Evolutionary conservation across 495 filamentous ascomycete genomes (phyloP).

Genomic region (Amphirosellinia nigrospora): DNA sequence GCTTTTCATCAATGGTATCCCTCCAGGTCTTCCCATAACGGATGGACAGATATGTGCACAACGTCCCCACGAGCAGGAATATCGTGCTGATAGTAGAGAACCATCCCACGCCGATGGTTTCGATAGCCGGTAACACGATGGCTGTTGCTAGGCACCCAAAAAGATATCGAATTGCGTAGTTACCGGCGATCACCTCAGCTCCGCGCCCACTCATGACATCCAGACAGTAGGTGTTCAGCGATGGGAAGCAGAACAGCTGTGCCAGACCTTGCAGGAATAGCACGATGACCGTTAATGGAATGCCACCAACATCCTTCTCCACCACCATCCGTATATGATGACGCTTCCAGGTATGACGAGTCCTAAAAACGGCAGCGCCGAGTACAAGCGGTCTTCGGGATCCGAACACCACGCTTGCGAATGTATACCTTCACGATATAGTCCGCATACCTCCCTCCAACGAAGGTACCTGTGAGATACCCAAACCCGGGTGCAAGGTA

Average conservation of each 20-base stretch:
- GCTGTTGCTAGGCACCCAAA: conserved; percentile 71
- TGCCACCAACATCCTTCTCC: conserved; percentile 68
- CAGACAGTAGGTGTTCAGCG: conserved; percentile 75
- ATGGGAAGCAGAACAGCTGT: conserved; percentile 76
- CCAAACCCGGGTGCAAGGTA: conserved; percentile 77
- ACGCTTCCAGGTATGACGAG: conserved; percentile 68
- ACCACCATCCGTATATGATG: conserved; percentile 77
- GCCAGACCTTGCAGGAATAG: conserved; percentile 76
- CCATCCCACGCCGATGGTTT: conserved; percentile 73
- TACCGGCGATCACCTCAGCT: conserved; percentile 74
- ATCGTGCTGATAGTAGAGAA: conserved; percentile 62
- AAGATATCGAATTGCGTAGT: conserved; percentile 73
- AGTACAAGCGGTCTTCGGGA: conserved; percentile 73
- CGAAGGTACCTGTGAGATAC: conserved; percentile 71
- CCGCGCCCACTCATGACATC: conserved; percentile 73
- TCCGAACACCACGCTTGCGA: conserved; percentile 60
- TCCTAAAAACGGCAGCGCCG: conserved; percentile 64
- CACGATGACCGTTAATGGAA: conserved; percentile 69
- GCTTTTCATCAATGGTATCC: conserved; percentile 54
- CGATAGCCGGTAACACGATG: conserved; percentile 68
- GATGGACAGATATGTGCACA: conserved; percentile 55
- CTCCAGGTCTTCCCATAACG: conserved; percentile 63
- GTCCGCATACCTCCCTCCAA: conserved; percentile 76
- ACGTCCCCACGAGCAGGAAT: conserved; percentile 58
- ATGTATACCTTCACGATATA: conserved; percentile 68